Conservation (phyloP, 345 rosid species). For the Syzygium oleosum region DNA sequence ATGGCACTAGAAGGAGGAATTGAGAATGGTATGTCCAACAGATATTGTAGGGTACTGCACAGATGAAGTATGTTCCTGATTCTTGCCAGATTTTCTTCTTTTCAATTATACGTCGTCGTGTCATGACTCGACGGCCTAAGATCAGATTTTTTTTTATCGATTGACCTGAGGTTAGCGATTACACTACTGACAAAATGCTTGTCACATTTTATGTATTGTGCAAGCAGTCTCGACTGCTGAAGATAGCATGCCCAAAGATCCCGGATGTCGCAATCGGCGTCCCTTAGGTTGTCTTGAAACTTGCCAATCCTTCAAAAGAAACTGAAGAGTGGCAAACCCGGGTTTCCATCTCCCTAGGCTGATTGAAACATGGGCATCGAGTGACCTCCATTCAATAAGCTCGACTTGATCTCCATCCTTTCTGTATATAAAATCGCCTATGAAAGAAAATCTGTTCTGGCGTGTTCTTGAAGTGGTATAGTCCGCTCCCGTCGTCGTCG, state of each 20-base stretch:
- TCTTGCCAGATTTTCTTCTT: not conserved
- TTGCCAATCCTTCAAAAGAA: too few relatives aligned
- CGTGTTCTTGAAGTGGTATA: not conserved
- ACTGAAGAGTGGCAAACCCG: not conserved
- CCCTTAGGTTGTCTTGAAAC: not conserved
- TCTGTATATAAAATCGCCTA: not conserved
- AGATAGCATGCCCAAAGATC: not conserved
- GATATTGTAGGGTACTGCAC: not conserved
- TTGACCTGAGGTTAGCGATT: not conserved
- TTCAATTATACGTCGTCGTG: not conserved
- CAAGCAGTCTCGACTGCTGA: not conserved
- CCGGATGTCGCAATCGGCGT: not conserved
- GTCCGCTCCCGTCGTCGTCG: not conserved
- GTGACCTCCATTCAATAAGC: not conserved
- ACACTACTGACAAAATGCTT: too few relatives aligned
- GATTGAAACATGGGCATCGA: not conserved
- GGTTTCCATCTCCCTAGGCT: too few relatives aligned
- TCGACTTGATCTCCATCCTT: not conserved
- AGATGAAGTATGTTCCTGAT: not conserved
- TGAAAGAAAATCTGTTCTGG: not conserved
- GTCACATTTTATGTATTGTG: not conserved
- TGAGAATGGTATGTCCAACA: not conserved
- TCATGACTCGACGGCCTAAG: not conserved
- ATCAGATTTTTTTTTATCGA: not conserved
- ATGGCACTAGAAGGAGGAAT: not conserved